phyloP scores from a whole-genome alignment of 345 rosid species.

The Arabis hirsuta region DNA sequence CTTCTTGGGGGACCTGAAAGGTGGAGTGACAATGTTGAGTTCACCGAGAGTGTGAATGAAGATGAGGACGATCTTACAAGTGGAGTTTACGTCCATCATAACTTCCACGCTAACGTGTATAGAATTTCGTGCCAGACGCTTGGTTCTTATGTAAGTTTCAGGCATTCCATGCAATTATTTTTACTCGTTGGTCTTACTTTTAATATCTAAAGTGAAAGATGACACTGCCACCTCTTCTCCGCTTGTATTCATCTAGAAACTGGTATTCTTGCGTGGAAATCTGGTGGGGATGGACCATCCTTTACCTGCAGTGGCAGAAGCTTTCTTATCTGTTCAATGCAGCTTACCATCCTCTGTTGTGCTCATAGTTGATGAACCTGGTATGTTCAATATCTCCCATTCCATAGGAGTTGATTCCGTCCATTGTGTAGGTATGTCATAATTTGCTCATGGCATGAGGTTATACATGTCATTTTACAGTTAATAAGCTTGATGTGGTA shows the following conservation, averaged over 20 bases:
- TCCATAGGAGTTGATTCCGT: slow-evolving; percentile 7
- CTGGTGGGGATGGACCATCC: slow-evolving; percentile 80
- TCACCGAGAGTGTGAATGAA: slow-evolving; percentile 59
- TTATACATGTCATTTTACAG: slow-evolving; percentile 52
- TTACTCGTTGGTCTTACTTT: slow-evolving; percentile 19
- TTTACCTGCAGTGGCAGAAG: slow-evolving; percentile 72
- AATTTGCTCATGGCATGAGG: slow-evolving; percentile 32
- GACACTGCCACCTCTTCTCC: slow-evolving; percentile 36
- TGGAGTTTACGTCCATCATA: slow-evolving; percentile 52
- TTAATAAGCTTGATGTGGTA: slow-evolving; percentile 67
- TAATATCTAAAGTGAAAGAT: slow-evolving; percentile 23
- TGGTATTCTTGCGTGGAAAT: slow-evolving; percentile 84
- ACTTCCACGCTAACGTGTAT: slow-evolving; percentile 54
- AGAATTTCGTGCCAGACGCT: slow-evolving; percentile 64
- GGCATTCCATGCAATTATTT: slow-evolving; percentile 12
- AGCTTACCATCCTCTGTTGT: slow-evolving; percentile 75
- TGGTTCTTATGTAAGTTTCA: slow-evolving; percentile 73
- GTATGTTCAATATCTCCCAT: slow-evolving; percentile 50
- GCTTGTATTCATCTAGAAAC: slow-evolving; percentile 54
- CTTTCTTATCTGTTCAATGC: slow-evolving; percentile 61
- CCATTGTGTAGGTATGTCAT: neutral
- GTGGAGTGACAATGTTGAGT: slow-evolving; percentile 68
- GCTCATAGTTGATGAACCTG: slow-evolving; percentile 85
- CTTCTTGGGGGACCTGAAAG: slow-evolving; percentile 88
- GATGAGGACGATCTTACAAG: slow-evolving; percentile 41